Percentiles rank a stretch among this genome's conserved stretches.
These are phyloP conservation scores for Trametes maxima DNA, from an alignment of 768 basidiomycete genomes.

Conservation along the genomic window DNA sequence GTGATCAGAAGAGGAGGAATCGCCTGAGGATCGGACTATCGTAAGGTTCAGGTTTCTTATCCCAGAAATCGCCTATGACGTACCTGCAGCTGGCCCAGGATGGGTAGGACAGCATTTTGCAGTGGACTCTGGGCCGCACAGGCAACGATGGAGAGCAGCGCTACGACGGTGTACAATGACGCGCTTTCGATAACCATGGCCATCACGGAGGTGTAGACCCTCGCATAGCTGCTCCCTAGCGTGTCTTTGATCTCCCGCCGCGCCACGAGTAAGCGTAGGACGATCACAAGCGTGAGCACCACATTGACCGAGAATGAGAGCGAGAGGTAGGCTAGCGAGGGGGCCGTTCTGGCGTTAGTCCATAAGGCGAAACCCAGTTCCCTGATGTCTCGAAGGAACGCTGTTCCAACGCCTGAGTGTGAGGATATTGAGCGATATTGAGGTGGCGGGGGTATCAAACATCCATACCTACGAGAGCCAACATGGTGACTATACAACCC, in stretches of 20 bases:
- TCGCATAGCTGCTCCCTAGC: background rate
- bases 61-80: background rate
- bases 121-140: conserved; percentile 23
- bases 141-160: conserved; percentile 24
- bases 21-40: conserved; percentile 3
- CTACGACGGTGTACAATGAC: conserved; percentile 23
- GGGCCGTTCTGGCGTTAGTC: conserved; percentile 15
- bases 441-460: background rate
- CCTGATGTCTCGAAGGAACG: conserved; percentile 17
- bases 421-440: too few species aligned
- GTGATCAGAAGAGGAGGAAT: conserved; percentile 29
- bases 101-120: conserved; percentile 28
- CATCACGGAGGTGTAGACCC: conserved; percentile 22
- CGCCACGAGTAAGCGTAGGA: conserved; percentile 20
- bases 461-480: conserved; percentile 8
- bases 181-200: conserved; percentile 30
- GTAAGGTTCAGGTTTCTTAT: background rate
- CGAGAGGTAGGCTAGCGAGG: conserved; percentile 27
- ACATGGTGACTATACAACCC: background rate
- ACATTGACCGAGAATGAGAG: conserved; percentile 26
- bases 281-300: conserved; percentile 24
- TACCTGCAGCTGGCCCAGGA: conserved; percentile 32
- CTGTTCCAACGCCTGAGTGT: background rate
- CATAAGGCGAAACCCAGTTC: conserved; percentile 22
- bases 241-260: background rate